Base-by-base conservation (phyloP, 768 basidiomycete species). In the Gelatoporia subvermispora region DNA sequence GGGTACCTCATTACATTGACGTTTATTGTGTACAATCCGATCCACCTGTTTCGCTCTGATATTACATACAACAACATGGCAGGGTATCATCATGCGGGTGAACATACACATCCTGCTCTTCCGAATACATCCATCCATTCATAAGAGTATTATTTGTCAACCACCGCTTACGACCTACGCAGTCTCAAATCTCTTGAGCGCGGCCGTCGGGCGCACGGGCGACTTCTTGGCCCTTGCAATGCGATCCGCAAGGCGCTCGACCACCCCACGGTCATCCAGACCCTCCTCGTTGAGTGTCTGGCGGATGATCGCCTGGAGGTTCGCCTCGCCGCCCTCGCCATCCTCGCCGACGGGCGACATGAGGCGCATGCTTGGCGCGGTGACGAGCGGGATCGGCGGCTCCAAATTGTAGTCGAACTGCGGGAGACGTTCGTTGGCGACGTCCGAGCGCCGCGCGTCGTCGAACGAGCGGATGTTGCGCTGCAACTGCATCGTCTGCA, bases 381-480 rank as follows among this genome's bases (percentile, higher is more conserved):
- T 73, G 60, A 82, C 81, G 47, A 75, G 71, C 4, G 73, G 72
- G 13, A 69, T 60, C 37, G 48, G 54, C 54, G 55, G 37, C 13
- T 42, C 52, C 43, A 60, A 50, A 23, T 47, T 38, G 43, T 70
- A 62, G 55, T 75, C 65, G 67, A 79, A 79, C 48, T 72, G 67
- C 2, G 88, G 88, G 17, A 91, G 65, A 48, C 85, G 83, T 62
- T 90, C 88, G 67, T 91, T 91, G 41, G 73, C 71, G 21, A 84
- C 59, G 66, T 90, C 88, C 31, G 81, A 79, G 18, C 80, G 80
- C 44, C 88, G 88, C 82, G 88, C 88, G 52, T 89, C 85, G 59
- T 78, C 84, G 68, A 90, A 91, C 49, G 67, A 82, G 48, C 75
- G 79, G 62, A 91, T 87, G 51, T 74, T 74, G 51, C 74, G 72